Evolutionary conservation across 140 eudicot species (phyloP).

Genomic region (Stevia rebaudiana): DNA sequence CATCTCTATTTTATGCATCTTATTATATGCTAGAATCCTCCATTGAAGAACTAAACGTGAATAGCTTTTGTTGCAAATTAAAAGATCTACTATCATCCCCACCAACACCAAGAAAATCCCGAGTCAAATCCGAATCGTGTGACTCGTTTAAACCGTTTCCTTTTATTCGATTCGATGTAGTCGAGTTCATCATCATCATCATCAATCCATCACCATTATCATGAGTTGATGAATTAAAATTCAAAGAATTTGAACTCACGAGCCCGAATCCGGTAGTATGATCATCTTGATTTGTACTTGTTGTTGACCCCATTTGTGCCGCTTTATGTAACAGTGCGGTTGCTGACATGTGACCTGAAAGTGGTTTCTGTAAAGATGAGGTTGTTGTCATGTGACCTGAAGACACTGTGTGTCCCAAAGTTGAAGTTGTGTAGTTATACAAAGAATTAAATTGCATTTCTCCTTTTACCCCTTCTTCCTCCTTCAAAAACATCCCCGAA

Average conservation of each 20-base stretch:
- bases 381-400: constrained; percentile 73
- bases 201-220: constrained; percentile 29
- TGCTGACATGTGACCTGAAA: constrained; percentile 58
- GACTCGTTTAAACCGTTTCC: constrained; percentile 18
- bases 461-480: constrained; percentile 42
- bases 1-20: constrained; percentile 4
- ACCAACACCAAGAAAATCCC: constrained; percentile 89
- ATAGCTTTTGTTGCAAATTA: constrained; percentile 40
- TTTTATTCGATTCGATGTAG: constrained; percentile 8
- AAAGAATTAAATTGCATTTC: constrained; percentile 39
- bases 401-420: neutral
- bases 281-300: constrained; percentile 28
- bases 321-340: constrained; percentile 78
- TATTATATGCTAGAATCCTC: constrained; percentile 15
- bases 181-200: constrained; percentile 37
- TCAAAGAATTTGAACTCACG: constrained; percentile 33
- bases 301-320: constrained; percentile 84
- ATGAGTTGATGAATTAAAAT: constrained; percentile 21
- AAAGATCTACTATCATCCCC: constrained; percentile 36
- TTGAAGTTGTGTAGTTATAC: constrained; percentile 26
- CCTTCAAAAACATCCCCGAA: constrained; percentile 34
- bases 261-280: constrained; percentile 37
- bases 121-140: constrained; percentile 37
- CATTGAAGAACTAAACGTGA: constrained; percentile 41
- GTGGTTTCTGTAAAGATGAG: constrained; percentile 43